phyloP scores from a whole-genome alignment of 2,329 filamentous ascomycete species.

The Fusarium albidum region DNA sequence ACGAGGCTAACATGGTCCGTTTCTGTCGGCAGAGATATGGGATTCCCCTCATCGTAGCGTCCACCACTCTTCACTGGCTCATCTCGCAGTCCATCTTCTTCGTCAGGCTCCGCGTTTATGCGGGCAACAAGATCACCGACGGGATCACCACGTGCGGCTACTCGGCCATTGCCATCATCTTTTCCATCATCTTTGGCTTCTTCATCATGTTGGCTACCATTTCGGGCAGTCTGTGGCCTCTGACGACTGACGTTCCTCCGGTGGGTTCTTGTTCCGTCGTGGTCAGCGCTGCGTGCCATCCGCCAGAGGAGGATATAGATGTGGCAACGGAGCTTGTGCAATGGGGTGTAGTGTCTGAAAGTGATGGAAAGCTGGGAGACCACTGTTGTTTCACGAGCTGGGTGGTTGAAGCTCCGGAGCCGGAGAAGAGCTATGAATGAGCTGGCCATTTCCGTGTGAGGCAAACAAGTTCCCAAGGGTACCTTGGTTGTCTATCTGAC shows the following conservation, averaged over 20 bases:
- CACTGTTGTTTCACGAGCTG: too few species aligned
- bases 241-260: background rate
- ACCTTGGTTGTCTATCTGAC: too few species aligned
- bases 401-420: too few species aligned
- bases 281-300: background rate
- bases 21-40: background rate
- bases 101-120: background rate
- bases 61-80: background rate
- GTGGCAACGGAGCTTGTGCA: too few species aligned
- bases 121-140: too few species aligned
- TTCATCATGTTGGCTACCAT: background rate
- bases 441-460: too few species aligned
- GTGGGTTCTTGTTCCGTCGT: background rate
- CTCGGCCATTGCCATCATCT: background rate
- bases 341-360: too few species aligned
- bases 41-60: background rate
- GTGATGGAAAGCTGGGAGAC: too few species aligned
- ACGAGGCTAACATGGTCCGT: too few species aligned
- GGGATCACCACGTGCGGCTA: background rate
- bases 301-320: background rate
- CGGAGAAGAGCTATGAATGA: too few species aligned
- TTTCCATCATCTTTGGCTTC: background rate
- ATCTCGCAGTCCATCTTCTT: background rate
- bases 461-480: too few species aligned
- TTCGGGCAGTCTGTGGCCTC: background rate